Evolutionary conservation across 108 stramenopile genomes (phyloP).

Genomic region (Nitzschia inconspicua): DNA sequence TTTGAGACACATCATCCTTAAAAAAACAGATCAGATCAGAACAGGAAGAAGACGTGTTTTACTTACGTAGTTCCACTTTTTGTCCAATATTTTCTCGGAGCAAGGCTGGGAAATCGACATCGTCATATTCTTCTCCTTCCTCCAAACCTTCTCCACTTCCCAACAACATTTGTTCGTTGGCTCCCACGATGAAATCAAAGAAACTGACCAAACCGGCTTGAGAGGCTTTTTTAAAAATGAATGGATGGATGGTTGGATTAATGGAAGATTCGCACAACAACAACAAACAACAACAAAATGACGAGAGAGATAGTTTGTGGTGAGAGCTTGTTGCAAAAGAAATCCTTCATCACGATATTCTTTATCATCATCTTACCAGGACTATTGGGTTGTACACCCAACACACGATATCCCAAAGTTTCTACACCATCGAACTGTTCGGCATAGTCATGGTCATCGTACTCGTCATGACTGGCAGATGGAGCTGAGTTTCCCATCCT

Average conservation of each 20-base stretch:
- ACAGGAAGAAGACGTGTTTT: conserved; percentile 1
- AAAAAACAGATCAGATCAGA: not conserved
- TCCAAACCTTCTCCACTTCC: conserved; percentile 68
- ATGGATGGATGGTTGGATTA: not conserved
- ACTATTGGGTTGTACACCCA: conserved; percentile 92
- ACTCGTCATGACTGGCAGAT: not conserved
- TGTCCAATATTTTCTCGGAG: conserved; percentile 53
- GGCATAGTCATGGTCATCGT: conserved; percentile 24
- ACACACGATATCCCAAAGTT: conserved; percentile 90
- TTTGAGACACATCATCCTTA: too few relatives aligned
- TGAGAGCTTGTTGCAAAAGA: not conserved
- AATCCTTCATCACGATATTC: not conserved
- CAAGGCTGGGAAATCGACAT: conserved; percentile 67
- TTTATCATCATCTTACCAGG: conserved; percentile 43
- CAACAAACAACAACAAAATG: not conserved
- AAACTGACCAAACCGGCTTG: conserved; percentile 91
- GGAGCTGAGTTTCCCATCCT: conserved; percentile 20
- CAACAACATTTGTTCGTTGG: conserved; percentile 66
- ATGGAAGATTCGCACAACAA: not conserved
- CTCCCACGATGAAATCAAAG: conserved; percentile 94
- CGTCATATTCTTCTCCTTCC: conserved; percentile 80
- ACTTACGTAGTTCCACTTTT: conserved; percentile 62
- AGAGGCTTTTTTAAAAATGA: conserved; percentile 28
- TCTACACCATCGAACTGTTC: conserved; percentile 76
- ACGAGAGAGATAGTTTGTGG: not conserved